phyloP scores from a whole-genome alignment of 306 rosid genomes.

The peach (Prunus persica) region DNA sequence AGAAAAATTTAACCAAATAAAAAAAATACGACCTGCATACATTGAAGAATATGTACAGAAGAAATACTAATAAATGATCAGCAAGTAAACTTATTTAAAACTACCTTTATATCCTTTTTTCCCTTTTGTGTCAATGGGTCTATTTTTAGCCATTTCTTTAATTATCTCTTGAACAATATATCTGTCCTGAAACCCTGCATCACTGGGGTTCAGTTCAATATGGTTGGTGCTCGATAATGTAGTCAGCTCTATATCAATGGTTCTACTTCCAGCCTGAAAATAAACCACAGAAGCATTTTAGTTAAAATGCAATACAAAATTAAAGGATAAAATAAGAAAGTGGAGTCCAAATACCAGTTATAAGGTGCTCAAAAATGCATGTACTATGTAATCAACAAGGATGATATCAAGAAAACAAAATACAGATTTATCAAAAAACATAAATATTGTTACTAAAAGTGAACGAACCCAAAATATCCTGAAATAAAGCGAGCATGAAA shows the following conservation, averaged over 20 bases:
- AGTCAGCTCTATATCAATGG: slow-evolving; percentile 84
- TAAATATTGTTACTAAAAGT: too few species aligned
- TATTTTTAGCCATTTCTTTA: slow-evolving; percentile 89
- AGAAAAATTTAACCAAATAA: neutral
- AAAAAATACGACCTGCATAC: neutral
- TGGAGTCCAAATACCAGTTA: too few species aligned
- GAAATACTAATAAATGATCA: neutral
- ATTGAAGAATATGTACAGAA: neutral
- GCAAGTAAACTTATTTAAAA: neutral
- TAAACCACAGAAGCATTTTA: slow-evolving; percentile 4
- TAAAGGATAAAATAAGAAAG: neutral
- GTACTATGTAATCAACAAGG: neutral
- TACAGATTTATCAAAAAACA: neutral
- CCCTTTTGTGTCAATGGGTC: slow-evolving; percentile 86
- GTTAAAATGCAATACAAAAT: neutral
- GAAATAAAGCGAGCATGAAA: neutral
- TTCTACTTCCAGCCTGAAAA: slow-evolving; percentile 90
- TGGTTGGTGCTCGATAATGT: slow-evolving; percentile 84
- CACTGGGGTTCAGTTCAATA: slow-evolving; percentile 84
- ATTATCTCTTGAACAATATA: slow-evolving; percentile 90
- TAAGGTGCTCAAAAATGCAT: too few species aligned
- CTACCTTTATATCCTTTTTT: slow-evolving; percentile 79
- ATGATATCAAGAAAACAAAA: neutral
- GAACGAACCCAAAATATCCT: neutral
- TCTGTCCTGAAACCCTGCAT: slow-evolving; percentile 96